Evolutionary conservation across 2,329 filamentous ascomycete species (phyloP), one percentile per base, ranked within the genome.

Genomic region (Akanthomyces muscarius): DNA sequence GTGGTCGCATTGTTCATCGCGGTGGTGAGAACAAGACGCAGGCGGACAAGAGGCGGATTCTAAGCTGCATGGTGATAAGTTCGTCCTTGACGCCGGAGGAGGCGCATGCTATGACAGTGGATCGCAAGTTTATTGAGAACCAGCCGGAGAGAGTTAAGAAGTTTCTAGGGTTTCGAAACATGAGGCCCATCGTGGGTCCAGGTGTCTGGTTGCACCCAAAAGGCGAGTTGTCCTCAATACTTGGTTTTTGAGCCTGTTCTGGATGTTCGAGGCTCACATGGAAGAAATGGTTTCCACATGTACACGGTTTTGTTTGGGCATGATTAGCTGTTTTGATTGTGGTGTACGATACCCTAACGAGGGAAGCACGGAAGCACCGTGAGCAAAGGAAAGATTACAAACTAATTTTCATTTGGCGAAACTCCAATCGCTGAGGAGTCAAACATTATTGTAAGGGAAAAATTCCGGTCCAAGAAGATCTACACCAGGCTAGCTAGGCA

Each of bases 191-290:
- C 6, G 21, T 61, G 13, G 63, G 63, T 18, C 57, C 59, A 4
- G 47, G 55, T 41, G 52, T 64, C 6, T 64, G 63, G 63, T 47
- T 62, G 25, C 51, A 64, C 36, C 53, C 54, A n/a, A 60, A 18
- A 18, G 55, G 47, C 21, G 47, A 38, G 54, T 23, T 53, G 36
- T 57, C 54, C 36, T 41, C 30, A 2, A 38, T 44, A 33, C 54
- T 57, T 11, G 54, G 54, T 14, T 41, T 41, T 11, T 41, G 13
- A 41, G 88, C 71, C 38, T 41, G 14, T 41, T 38, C 10, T 16
- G 38, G 2, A 41, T 16, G 38, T 41, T 5, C 13, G 14, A 41
- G 13, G 5, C 16, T 11, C 14, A 41, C 4, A 41, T 16, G 13
- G 11, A 41, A 16, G 13, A 41, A 41, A 41, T 16, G 14, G 33